These are phyloP conservation scores for Agapanthus africanus DNA, from an alignment of 106 monocot genomes.

Conservation along the genomic window DNA sequence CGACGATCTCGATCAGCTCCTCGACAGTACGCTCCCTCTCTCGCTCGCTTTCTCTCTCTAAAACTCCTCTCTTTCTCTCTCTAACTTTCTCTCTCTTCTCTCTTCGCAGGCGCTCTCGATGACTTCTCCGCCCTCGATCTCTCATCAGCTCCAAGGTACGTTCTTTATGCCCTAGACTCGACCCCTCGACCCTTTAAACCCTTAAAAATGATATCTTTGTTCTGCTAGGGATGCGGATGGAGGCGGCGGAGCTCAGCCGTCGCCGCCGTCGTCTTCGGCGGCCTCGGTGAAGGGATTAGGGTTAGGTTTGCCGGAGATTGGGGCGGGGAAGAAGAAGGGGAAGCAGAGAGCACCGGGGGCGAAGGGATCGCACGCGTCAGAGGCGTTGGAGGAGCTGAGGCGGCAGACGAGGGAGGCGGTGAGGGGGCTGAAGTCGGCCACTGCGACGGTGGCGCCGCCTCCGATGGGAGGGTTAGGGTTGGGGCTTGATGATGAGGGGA, in stretches of 20 bases:
- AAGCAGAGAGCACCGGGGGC: neutral
- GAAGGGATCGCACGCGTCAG: conserved; percentile 11
- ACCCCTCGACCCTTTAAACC: too few species aligned
- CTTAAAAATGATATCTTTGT: too few species aligned
- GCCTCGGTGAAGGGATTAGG: neutral
- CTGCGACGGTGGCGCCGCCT: conserved; percentile 2
- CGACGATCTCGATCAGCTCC: conserved; percentile 28
- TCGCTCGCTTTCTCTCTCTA: neutral
- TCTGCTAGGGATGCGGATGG: neutral
- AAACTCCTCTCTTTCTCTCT: neutral
- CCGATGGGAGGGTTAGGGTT: conserved; percentile 3
- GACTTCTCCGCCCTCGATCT: conserved; percentile 25
- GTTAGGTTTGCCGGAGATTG: neutral
- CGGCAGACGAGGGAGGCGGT: conserved; percentile 24
- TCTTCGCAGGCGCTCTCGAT: conserved; percentile 19
- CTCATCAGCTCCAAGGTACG: conserved; percentile 4
- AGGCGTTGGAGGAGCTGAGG: conserved; percentile 18
- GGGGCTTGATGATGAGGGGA: conserved; percentile 19
- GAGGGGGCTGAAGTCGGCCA: conserved; percentile 13
- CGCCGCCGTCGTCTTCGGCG: too few species aligned
- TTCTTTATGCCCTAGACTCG: too few species aligned
- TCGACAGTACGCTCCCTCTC: conserved; percentile 12
- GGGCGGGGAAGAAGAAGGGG: neutral
- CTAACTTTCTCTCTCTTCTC: neutral
- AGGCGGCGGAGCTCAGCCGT: neutral